phyloP scores from a whole-genome alignment of 768 basidiomycete species.

The Pisolithus sp. region DNA sequence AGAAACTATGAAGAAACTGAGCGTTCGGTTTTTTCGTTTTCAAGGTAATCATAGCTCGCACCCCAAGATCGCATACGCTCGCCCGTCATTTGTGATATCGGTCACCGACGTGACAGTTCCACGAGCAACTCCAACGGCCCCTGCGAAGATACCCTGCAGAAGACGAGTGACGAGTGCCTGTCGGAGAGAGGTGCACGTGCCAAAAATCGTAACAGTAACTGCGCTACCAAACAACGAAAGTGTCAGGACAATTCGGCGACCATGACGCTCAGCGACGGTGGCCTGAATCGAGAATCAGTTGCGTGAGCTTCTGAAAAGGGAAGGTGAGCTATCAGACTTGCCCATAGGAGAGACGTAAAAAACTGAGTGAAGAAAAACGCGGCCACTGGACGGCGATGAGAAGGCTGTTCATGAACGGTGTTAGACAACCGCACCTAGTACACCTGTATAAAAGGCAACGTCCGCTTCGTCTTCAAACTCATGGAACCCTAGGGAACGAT shows the following conservation, averaged over 20 bases:
- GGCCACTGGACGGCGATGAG: constrained; percentile 43
- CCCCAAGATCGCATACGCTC: constrained; percentile 93
- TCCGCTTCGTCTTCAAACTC: constrained; percentile 73
- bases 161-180: constrained; percentile 85
- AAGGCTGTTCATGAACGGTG: constrained; percentile 4
- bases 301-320: constrained; percentile 9
- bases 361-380: constrained; percentile 95
- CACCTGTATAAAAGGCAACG: constrained; percentile 85
- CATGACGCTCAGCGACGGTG: constrained; percentile 90
- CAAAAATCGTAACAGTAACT: constrained; percentile 69
- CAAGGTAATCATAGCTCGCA: constrained; percentile 18
- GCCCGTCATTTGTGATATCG: constrained; percentile 86
- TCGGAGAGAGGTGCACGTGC: constrained; percentile 65
- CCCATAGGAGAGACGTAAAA: constrained; percentile 91
- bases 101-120: constrained; percentile 84
- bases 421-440: constrained; percentile 51
- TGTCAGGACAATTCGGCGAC: constrained; percentile 76
- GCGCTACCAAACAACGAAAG: constrained; percentile 84
- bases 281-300: constrained; percentile 41
- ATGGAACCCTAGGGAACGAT: constrained; percentile 46
- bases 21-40: neutral
- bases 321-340: constrained; percentile 23
- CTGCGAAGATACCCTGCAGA: constrained; percentile 87
- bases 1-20: constrained; percentile 50
- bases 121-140: constrained; percentile 91